Percentiles rank a stretch among this genome's conserved stretches.
phyloP scores from a whole-genome alignment of 306 rosid genomes.

The Dryas alaskensis region DNA sequence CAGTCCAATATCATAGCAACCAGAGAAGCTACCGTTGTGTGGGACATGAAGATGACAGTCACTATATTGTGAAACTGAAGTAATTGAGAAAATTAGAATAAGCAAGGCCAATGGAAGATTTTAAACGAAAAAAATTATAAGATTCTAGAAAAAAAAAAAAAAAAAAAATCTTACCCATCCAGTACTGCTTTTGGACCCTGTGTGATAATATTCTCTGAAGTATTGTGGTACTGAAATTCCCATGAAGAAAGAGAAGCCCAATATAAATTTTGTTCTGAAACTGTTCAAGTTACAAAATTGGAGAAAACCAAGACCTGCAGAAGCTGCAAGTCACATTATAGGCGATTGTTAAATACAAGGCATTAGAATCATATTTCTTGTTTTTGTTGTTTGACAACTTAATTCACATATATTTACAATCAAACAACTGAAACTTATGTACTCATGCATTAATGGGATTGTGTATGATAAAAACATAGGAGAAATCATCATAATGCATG shows the following conservation, averaged over 20 bases:
- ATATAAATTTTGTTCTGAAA: constrained; percentile 68
- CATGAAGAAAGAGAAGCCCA: constrained; percentile 76
- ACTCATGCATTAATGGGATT: no score
- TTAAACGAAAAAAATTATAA: not conserved
- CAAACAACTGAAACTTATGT: constrained; percentile 30
- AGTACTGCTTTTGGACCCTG: constrained; percentile 5
- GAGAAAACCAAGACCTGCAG: constrained; percentile 81
- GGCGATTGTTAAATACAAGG: not conserved
- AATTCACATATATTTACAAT: no score
- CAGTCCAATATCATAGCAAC: constrained; percentile 65
- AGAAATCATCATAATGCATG: no score
- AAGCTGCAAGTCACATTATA: constrained; percentile 46
- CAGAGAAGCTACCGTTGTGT: constrained; percentile 60
- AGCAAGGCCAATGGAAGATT: not conserved
- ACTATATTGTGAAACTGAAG: constrained; percentile 47
- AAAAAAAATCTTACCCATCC: constrained; percentile 57
- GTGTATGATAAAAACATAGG: no score
- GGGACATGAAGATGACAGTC: constrained; percentile 65
- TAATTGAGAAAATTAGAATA: not conserved
- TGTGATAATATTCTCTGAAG: constrained; percentile 78
- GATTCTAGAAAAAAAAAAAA: not conserved
- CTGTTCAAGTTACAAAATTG: constrained; percentile 84
- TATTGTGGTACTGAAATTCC: constrained; percentile 83
- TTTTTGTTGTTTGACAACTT: not conserved
- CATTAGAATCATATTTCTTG: not conserved